Evolutionary conservation across 1,139 yeast species (phyloP).

Genomic region (Casaregolazyma suthepensis): DNA sequence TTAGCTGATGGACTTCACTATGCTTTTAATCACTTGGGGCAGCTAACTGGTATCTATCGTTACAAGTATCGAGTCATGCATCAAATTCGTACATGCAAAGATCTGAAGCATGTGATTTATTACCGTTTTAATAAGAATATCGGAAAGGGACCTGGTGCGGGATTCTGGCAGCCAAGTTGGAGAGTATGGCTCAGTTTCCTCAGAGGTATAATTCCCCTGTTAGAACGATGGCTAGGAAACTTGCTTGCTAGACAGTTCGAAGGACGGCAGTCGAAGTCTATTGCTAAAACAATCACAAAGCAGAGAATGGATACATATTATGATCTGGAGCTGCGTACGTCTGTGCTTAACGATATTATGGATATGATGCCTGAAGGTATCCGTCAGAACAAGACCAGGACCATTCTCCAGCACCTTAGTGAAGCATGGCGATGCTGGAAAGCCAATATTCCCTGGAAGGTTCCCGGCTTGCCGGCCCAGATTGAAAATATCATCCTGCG

Average conservation of each 20-base stretch:
- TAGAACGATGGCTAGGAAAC: slow-evolving; percentile 95
- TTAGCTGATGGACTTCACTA: slow-evolving; percentile 92
- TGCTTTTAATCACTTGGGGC: slow-evolving; percentile 88
- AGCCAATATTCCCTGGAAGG: slow-evolving; percentile 97
- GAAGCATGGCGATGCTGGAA: slow-evolving; percentile 99
- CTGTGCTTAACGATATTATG: slow-evolving; percentile 90
- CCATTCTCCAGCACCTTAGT: slow-evolving; percentile 85
- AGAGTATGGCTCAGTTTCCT: slow-evolving; percentile 90
- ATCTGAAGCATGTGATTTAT: slow-evolving; percentile 85
- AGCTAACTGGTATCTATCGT: slow-evolving; percentile 90
- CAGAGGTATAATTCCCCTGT: slow-evolving; percentile 86
- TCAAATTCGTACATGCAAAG: slow-evolving; percentile 93
- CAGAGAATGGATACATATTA: slow-evolving; percentile 94
- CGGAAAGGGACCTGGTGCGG: slow-evolving; percentile 98
- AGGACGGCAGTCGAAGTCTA: slow-evolving; percentile 88
- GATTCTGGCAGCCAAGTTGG: slow-evolving; percentile 99
- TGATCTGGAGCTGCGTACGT: slow-evolving; percentile 87
- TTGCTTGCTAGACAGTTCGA: slow-evolving; percentile 89
- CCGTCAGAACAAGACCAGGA: slow-evolving; percentile 78
- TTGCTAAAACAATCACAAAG: slow-evolving; percentile 89
- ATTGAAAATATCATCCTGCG: slow-evolving; percentile 79
- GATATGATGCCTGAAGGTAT: slow-evolving; percentile 97
- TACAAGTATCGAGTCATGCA: slow-evolving; percentile 98
- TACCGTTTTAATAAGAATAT: slow-evolving; percentile 70
- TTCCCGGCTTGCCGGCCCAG: slow-evolving; percentile 92